A percentile compares a stretch with the other conserved stretches of the same genome.
Conservation (phyloP, 805 yeast species). For the Candida broadrunensis region DNA sequence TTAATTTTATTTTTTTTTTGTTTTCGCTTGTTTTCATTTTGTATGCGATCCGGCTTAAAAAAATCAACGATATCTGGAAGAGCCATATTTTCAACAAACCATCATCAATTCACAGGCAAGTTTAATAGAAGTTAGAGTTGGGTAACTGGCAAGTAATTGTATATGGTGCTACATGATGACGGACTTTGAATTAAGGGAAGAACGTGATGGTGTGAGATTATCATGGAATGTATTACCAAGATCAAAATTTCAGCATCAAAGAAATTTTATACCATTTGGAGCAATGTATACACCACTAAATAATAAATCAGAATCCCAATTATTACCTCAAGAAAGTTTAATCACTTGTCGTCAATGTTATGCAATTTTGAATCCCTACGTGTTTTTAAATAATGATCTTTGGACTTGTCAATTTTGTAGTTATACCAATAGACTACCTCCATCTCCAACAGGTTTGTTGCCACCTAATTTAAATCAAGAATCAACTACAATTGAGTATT, state of each 20-base stretch:
- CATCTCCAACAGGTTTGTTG: conserved; percentile 20
- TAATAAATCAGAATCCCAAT: conserved; percentile 32
- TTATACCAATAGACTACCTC: conserved; percentile 41
- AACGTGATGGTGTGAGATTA: conserved; percentile 68
- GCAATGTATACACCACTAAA: conserved; percentile 59
- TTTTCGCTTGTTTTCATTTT: no score
- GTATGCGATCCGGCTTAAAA: no score
- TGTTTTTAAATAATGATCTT: conserved; percentile 27
- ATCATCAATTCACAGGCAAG: no score
- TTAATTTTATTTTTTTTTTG: no score
- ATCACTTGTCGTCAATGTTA: conserved; percentile 53
- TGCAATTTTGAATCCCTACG: conserved; percentile 53
- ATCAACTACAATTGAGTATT: conserved; percentile 52
- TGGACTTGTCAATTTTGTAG: conserved; percentile 64
- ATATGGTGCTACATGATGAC: no score
- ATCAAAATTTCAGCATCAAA: conserved; percentile 48
- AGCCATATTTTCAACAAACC: no score
- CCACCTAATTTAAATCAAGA: conserved; percentile 34
- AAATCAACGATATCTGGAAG: no score
- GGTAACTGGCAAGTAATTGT: no score
- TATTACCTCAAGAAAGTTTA: conserved; percentile 31
- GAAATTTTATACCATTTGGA: conserved; percentile 55
- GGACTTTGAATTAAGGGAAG: conserved; percentile 60
- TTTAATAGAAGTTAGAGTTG: no score
- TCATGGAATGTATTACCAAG: conserved; percentile 68